Percentiles rank a stretch among this genome's conserved stretches.
These are phyloP conservation scores for Allium sativum DNA, from an alignment of 106 monocot genomes.

Conservation along the genomic window DNA sequence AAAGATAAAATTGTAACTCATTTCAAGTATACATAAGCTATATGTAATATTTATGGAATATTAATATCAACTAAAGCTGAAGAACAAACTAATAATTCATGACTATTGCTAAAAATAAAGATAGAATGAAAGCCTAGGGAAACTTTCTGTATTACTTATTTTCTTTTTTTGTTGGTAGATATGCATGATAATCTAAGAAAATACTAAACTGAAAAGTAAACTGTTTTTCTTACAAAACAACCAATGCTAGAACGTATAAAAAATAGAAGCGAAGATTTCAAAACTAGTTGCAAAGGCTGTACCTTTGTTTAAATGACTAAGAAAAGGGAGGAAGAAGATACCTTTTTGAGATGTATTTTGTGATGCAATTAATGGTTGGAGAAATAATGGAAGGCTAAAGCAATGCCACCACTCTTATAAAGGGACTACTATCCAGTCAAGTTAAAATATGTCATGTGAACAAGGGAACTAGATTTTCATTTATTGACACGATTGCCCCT, in stretches of 20 bases:
- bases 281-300: background rate
- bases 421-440: background rate
- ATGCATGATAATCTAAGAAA: background rate
- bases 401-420: constrained; percentile 9
- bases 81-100: too few relatives aligned
- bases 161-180: too few relatives aligned
- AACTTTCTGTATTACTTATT: background rate
- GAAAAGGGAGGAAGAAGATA: background rate
- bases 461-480: background rate
- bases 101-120: too few relatives aligned
- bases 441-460: constrained; percentile 3
- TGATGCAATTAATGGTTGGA: too few relatives aligned
- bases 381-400: constrained; percentile 8
- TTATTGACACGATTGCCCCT: background rate
- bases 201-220: background rate
- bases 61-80: too few relatives aligned
- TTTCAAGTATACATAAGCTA: too few relatives aligned
- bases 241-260: background rate
- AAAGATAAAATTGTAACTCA: too few relatives aligned
- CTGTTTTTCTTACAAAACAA: background rate
- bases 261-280: background rate
- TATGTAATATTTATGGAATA: too few relatives aligned
- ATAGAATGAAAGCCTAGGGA: background rate
- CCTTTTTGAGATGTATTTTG: background rate
- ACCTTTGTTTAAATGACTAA: too few relatives aligned